Conservation (phyloP, 2,329 filamentous ascomycete species). For the Didymella arachidicola region DNA sequence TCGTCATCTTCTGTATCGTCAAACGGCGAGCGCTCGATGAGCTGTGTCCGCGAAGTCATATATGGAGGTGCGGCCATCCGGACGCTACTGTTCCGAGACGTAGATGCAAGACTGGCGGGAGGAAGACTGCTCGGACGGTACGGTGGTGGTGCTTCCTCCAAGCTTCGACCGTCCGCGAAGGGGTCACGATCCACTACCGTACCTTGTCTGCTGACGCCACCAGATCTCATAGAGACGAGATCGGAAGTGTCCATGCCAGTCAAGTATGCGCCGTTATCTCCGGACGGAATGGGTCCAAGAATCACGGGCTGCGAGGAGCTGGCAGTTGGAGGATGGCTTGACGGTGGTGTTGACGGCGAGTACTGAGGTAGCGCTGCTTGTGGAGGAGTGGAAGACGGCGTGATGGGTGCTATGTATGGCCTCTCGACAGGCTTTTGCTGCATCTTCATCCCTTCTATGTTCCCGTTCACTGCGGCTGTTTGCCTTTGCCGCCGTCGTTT, state of each 20-base stretch:
- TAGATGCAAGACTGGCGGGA: slow-evolving; percentile 36
- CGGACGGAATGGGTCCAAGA: slow-evolving; percentile 43
- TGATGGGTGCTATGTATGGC: slow-evolving; percentile 36
- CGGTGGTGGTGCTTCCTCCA: slow-evolving; percentile 47
- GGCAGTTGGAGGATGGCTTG: slow-evolving; percentile 25
- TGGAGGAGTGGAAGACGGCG: slow-evolving; percentile 22
- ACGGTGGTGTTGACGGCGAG: slow-evolving; percentile 22
- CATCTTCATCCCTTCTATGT: slow-evolving; percentile 40
- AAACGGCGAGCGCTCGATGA: slow-evolving; percentile 45
- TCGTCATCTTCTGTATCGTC: slow-evolving; percentile 44
- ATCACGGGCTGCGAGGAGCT: slow-evolving; percentile 43
- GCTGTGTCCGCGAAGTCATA: slow-evolving; percentile 32
- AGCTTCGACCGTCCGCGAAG: slow-evolving; percentile 41
- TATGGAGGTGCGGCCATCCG: slow-evolving; percentile 25
- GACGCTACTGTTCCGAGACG: slow-evolving; percentile 47
- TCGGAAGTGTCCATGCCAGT: slow-evolving; percentile 52
- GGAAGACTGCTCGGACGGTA: slow-evolving; percentile 47
- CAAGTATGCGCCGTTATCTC: slow-evolving; percentile 45
- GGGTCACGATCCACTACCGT: slow-evolving; percentile 35
- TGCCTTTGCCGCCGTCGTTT: slow-evolving; percentile 40
- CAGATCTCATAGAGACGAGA: slow-evolving; percentile 41
- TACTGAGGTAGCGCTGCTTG: slow-evolving; percentile 28
- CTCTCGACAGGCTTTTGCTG: slow-evolving; percentile 19
- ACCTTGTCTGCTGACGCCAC: slow-evolving; percentile 22
- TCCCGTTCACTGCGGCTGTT: slow-evolving; percentile 13